Percentiles rank a stretch among this genome's conserved stretches.
Evolutionary conservation across 2,329 filamentous ascomycete species (phyloP).

Genomic region (Neonectria magnoliae): DNA sequence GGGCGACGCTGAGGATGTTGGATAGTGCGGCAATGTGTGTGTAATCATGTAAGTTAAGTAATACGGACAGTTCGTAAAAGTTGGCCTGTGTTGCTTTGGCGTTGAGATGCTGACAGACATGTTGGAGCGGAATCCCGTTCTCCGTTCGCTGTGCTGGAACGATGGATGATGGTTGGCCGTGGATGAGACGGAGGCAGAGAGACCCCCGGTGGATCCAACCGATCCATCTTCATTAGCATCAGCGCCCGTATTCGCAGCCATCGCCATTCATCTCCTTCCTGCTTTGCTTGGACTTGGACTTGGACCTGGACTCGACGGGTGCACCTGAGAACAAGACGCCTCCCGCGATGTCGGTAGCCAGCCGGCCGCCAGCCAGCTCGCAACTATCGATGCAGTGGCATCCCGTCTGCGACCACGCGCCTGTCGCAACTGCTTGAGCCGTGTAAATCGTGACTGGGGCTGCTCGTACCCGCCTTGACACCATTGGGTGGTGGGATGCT

Average conservation of each 20-base stretch:
- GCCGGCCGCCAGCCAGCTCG: conserved; percentile 1
- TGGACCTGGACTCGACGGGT: background rate
- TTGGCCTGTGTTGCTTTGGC: background rate
- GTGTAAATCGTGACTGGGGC: background rate
- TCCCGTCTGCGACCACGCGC: background rate
- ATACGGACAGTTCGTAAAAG: too few relatives aligned
- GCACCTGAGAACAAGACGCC: conserved; percentile 9
- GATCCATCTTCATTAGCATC: conserved; percentile 12
- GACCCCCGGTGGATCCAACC: conserved; percentile 7
- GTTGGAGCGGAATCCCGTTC: conserved; percentile 17
- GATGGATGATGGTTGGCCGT: conserved; percentile 2
- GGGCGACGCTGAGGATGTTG: background rate
- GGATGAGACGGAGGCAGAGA: background rate
- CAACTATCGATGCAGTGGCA: conserved; percentile 9
- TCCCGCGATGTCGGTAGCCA: conserved; percentile 13
- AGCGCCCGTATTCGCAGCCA: background rate
- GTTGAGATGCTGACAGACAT: background rate
- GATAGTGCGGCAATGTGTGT: too few relatives aligned
- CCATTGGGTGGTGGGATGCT: background rate
- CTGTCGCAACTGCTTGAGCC: background rate
- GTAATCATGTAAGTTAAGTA: too few relatives aligned
- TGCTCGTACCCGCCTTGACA: background rate
- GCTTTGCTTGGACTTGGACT: background rate
- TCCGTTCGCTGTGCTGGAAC: conserved; percentile 25
- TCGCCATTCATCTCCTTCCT: conserved; percentile 13